These are phyloP conservation scores for Cyclocybe cylindracea DNA, from an alignment of 768 basidiomycete genomes.

Conservation along the genomic window DNA sequence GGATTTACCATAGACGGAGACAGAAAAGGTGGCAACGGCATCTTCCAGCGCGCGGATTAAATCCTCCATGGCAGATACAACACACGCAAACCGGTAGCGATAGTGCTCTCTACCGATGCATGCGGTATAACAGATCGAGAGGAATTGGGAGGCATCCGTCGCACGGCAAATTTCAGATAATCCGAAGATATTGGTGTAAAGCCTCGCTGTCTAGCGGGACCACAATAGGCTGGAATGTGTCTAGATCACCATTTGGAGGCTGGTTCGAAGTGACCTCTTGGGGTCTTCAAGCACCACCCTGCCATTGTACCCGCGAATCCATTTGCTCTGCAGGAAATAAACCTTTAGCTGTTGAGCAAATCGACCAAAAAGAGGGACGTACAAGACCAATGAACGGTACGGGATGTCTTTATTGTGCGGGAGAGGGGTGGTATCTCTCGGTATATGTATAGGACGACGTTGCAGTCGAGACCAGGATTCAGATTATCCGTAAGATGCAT, in stretches of 20 bases:
- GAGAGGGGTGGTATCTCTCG: slow-evolving; percentile 10
- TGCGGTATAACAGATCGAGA: slow-evolving; percentile 28
- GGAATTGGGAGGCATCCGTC: slow-evolving; percentile 10
- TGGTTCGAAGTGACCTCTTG: neutral
- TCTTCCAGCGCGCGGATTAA: slow-evolving; percentile 17
- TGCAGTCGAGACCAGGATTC: slow-evolving; percentile 26
- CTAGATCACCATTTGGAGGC: neutral
- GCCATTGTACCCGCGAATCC: slow-evolving; percentile 33
- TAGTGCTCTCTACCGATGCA: slow-evolving; percentile 32
- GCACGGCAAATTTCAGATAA: slow-evolving; percentile 22
- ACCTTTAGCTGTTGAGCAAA: neutral
- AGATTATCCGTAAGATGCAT: slow-evolving; percentile 22
- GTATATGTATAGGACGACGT: slow-evolving; percentile 23
- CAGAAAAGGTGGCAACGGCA: neutral
- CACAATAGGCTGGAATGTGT: slow-evolving; percentile 14
- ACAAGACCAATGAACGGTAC: slow-evolving; percentile 25
- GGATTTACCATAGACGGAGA: neutral
- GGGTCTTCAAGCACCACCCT: slow-evolving; percentile 24
- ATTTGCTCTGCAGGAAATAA: slow-evolving; percentile 21
- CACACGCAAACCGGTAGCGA: slow-evolving; percentile 26
- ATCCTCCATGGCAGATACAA: slow-evolving; percentile 19
- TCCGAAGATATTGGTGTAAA: slow-evolving; percentile 20
- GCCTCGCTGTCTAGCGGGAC: slow-evolving; percentile 26
- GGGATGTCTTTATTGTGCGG: slow-evolving; percentile 6
- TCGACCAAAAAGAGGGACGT: slow-evolving; percentile 3